A percentile compares a stretch with the other conserved stretches of the same genome.
Conservation (phyloP, 352 stramenopile genomes). For the Saprolegnia parasitica region DNA sequence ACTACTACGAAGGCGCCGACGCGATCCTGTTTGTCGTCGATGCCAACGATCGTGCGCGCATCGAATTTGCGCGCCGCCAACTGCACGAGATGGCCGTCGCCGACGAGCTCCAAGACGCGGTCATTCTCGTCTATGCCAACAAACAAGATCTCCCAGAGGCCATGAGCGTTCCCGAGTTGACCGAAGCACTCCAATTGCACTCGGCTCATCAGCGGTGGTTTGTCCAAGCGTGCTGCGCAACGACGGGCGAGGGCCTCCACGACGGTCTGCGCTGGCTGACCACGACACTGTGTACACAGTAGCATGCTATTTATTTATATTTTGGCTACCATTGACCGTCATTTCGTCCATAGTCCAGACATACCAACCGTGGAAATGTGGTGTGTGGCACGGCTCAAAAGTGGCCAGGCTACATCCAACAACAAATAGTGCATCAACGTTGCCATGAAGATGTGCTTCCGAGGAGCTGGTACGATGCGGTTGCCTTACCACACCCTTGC, state of each 20-base stretch:
- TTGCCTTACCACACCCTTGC: no score
- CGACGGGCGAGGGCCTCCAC: conserved; percentile 9
- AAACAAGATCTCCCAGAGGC: conserved; percentile 20
- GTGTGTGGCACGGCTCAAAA: no score
- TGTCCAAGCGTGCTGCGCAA: conserved; percentile 10
- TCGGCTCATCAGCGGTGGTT: neutral
- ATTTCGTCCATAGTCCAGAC: no score
- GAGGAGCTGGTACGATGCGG: no score
- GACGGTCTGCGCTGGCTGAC: conserved; percentile 5
- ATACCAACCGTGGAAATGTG: no score
- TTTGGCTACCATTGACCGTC: no score
- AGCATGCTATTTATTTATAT: neutral
- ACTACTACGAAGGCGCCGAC: conserved; percentile 65
- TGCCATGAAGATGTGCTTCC: neutral
- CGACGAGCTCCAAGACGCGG: neutral
- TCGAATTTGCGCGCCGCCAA: conserved; percentile 24
- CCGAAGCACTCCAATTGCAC: neutral
- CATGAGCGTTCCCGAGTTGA: conserved; percentile 6
- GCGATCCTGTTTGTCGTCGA: conserved; percentile 33
- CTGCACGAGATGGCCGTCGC: neutral
- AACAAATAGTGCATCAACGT: no score
- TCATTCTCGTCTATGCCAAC: conserved; percentile 25
- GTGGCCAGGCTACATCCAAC: no score
- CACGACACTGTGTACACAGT: neutral
- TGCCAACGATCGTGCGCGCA: conserved; percentile 23